Conservation (phyloP, 345 rosid species). For the Abelmoschus esculentus region DNA sequence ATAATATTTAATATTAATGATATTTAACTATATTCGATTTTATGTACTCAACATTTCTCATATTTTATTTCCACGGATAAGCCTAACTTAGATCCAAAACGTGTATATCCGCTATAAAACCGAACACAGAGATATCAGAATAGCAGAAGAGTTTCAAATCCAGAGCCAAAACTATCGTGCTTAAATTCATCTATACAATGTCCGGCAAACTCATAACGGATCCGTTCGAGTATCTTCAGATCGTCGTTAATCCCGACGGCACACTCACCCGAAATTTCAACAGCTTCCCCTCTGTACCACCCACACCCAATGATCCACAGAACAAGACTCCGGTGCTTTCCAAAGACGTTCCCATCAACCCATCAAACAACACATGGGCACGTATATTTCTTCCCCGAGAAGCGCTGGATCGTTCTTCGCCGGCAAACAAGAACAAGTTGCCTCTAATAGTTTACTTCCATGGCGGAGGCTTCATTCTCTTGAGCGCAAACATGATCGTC, state of each 20-base stretch:
- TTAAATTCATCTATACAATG: background rate
- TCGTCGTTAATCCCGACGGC: conserved; percentile 32
- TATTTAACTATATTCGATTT: no score
- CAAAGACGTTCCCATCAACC: background rate
- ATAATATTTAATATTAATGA: no score
- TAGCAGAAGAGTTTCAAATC: background rate
- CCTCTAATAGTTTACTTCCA: conserved; percentile 19
- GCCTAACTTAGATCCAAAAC: no score
- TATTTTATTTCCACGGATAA: no score
- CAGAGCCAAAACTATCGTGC: background rate
- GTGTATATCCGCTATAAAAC: background rate
- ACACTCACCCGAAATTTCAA: conserved; percentile 25
- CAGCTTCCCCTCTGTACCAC: background rate
- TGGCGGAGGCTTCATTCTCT: conserved; percentile 17
- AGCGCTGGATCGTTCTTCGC: background rate
- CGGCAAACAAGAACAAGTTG: conserved; percentile 2
- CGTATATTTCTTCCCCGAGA: conserved; percentile 28
- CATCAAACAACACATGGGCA: conserved; percentile 21
- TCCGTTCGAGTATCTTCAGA: conserved; percentile 24
- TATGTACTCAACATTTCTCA: no score
- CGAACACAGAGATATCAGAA: background rate
- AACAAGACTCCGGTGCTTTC: background rate
- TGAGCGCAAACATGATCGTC: background rate
- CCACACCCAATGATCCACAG: conserved; percentile 17
- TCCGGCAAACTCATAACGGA: background rate